A percentile compares a stretch with the other conserved stretches of the same genome.
Conservation (phyloP, 2,329 filamentous ascomycete genomes). For the Colletotrichum graminicola region DNA sequence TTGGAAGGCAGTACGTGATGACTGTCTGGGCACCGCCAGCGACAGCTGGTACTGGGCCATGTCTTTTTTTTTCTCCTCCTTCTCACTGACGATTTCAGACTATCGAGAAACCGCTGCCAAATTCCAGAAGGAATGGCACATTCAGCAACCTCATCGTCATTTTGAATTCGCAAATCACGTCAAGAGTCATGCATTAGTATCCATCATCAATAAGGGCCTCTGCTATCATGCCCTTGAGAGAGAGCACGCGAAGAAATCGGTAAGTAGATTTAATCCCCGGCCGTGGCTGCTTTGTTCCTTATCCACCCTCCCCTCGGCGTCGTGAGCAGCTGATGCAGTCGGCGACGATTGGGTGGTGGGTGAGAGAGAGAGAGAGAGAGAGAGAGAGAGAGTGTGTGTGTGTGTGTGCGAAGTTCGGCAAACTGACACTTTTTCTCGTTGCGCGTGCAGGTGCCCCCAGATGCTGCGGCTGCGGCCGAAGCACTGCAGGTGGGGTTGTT, state of each 20-base stretch:
- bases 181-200: slow-evolving; percentile 73
- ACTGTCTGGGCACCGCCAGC: slow-evolving; percentile 33
- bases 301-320: slow-evolving; percentile 41
- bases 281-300: slow-evolving; percentile 29
- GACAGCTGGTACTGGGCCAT: slow-evolving; percentile 36
- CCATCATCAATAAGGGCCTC: slow-evolving; percentile 73
- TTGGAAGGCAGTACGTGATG: slow-evolving; percentile 71
- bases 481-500: slow-evolving; percentile 66
- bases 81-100: slow-evolving; percentile 57
- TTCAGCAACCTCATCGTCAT: slow-evolving; percentile 71
- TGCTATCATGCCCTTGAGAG: slow-evolving; percentile 71
- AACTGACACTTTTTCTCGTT: slow-evolving; percentile 53
- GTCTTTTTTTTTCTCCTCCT: slow-evolving; percentile 14
- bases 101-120: slow-evolving; percentile 76
- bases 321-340: slow-evolving; percentile 36
- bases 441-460: slow-evolving; percentile 61
- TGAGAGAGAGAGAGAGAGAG: too few relatives aligned
- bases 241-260: slow-evolving; percentile 64
- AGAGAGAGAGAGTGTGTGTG: background rate
- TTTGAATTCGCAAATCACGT: slow-evolving; percentile 75
- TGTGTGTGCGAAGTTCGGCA: slow-evolving; percentile 41
- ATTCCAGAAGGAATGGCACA: slow-evolving; percentile 77
- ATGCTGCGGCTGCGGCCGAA: slow-evolving; percentile 61
- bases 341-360: slow-evolving; percentile 42
- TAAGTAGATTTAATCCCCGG: slow-evolving; percentile 51